phyloP scores from a whole-genome alignment of 148 eudicot genomes.

The Vaccinium vitisidaea region DNA sequence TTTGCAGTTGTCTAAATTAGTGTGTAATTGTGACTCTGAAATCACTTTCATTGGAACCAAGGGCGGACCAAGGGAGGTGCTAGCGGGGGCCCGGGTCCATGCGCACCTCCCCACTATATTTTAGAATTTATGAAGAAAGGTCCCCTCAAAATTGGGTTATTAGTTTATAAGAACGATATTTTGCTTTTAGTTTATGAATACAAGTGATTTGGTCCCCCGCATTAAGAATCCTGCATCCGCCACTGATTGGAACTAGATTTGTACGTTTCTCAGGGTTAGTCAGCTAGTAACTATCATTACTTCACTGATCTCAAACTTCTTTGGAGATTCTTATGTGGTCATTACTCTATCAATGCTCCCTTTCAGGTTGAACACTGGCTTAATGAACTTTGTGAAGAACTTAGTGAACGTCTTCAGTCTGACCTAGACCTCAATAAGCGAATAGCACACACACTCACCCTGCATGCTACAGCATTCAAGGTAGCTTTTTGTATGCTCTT shows the following conservation, averaged over 20 bases:
- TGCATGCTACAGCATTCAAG: slow-evolving; percentile 77
- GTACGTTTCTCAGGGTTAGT: not conserved
- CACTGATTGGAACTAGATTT: not conserved
- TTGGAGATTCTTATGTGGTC: not conserved
- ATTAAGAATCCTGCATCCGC: no score
- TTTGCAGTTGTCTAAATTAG: not conserved
- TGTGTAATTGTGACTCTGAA: not conserved
- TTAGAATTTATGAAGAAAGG: no score
- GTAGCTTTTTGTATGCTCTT: slow-evolving; percentile 26
- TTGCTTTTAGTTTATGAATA: no score
- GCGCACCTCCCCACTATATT: no score
- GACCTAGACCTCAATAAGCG: slow-evolving; percentile 84
- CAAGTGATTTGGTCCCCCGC: no score
- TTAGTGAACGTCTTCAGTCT: slow-evolving; percentile 71
- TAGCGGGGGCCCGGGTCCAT: no score
- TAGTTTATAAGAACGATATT: no score
- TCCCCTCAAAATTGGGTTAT: no score
- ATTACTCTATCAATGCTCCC: not conserved
- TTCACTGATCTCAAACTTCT: not conserved
- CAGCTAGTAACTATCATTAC: not conserved
- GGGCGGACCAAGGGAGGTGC: no score
- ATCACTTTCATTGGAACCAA: slow-evolving; percentile 1
- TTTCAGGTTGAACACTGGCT: slow-evolving; percentile 86
- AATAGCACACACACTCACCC: slow-evolving; percentile 76
- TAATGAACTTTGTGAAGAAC: slow-evolving; percentile 78